Base-by-base conservation (phyloP, 176 grass and related monocot genomes). In the Triticum dicoccoides region DNA sequence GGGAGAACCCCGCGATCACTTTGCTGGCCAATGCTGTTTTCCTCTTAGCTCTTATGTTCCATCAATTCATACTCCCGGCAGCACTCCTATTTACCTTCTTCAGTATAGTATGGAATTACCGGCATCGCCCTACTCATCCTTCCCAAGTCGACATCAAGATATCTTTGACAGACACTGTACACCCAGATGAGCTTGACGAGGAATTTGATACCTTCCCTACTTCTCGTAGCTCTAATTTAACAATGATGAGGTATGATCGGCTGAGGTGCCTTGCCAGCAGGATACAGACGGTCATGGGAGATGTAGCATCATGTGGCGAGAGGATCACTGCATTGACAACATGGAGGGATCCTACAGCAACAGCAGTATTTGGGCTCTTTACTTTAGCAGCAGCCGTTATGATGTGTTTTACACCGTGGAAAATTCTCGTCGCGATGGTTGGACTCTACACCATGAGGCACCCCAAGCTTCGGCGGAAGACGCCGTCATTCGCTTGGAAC, bases 281-380 rank as follows among this genome's bases (percentile, higher is more conserved):
- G 45, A 14, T 54, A 32, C 14, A 77, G 27, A 8, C 7, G 0
- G 3, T 20, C 9, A 4, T 77, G 45, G 73, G 73, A 41, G 68
- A 49, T 29, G 12, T 30, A 51, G 44, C 4, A 29, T 49, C 45
- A 1, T 47, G 71, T 42, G 41, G 52, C 52, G 41, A 74, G 41
- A 75, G 42, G 41, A 49, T 75, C 41, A 6, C 11, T 4, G 23
- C 9, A 14, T 27, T 75, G 71, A 17, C 41, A 75, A 49, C n/a
- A 12, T 49, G 71, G 71, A 75, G 71, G 42, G 71, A 75, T 75
- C n/a, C 71, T 49, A 49, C 71, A 75, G 71, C 71, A 49, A 75
- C 41, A 15, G 1, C 42, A 75, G 25, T 49, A 49, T 74, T 74
- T 74, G 71, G 11, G 41, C 23, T 75, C 23, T 75, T 75, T 25